phyloP scores from a whole-genome alignment of 2,329 filamentous ascomycete genomes.

The Ceratocystis harringtonii region DNA sequence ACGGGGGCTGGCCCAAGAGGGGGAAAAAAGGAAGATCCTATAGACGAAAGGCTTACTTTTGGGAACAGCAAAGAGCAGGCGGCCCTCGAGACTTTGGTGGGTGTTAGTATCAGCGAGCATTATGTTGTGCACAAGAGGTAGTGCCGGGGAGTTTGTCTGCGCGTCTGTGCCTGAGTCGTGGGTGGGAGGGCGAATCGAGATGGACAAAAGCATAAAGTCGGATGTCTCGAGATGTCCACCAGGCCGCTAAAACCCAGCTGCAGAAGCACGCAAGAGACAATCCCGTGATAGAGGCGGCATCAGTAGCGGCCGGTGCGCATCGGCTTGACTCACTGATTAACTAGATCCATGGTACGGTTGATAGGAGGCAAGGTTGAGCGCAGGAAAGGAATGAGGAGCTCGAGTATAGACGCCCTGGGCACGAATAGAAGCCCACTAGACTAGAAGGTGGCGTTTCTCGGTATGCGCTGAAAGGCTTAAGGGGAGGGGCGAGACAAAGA shows the following conservation, averaged over 20 bases:
- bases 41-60: constrained; percentile 56
- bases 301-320: constrained; percentile 7
- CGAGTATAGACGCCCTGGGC: not conserved
- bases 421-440: not conserved
- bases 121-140: not conserved
- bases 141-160: not conserved
- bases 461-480: not conserved
- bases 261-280: not conserved
- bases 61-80: constrained; percentile 90
- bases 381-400: not conserved
- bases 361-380: not conserved
- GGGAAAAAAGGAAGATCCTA: not conserved
- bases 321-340: constrained; percentile 38
- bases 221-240: not conserved
- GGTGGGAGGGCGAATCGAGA: not conserved
- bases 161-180: not conserved
- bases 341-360: constrained; percentile 37
- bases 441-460: not conserved
- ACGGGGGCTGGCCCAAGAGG: not conserved
- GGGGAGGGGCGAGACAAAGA: not conserved
- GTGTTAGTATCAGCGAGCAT: not conserved
- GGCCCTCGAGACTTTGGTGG: constrained; percentile 63
- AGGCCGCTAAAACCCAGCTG: not conserved
- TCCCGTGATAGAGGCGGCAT: constrained; percentile 1
- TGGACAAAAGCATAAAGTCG: not conserved